These are phyloP conservation scores for Rhazya stricta DNA, from an alignment of 257 asterid genomes.

Conservation along the genomic window DNA sequence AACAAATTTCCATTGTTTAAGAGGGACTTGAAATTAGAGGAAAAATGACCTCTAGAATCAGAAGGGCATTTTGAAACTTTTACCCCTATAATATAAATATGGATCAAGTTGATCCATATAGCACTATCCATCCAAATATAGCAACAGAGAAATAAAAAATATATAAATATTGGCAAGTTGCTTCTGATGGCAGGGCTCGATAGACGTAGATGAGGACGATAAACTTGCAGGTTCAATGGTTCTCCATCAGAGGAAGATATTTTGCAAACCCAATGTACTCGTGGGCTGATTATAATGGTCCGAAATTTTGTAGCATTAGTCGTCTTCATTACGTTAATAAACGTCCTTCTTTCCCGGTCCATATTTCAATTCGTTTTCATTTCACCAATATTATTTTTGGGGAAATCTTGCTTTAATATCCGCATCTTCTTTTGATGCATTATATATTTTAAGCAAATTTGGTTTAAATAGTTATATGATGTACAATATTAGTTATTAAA, in stretches of 20 bases:
- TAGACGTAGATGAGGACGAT: not conserved
- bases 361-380: not conserved
- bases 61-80: no score
- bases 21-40: no score
- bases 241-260: not conserved
- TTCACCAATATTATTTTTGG: not conserved
- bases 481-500: no score
- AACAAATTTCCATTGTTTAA: no score
- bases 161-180: not conserved
- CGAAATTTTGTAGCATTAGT: not conserved
- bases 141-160: no score
- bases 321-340: not conserved
- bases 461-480: no score
- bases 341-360: not conserved
- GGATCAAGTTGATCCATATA: no score
- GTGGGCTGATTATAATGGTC: constrained; percentile 1
- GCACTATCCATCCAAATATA: no score
- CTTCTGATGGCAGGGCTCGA: not conserved
- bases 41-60: no score
- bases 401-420: not conserved
- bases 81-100: no score
- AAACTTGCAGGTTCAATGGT: not conserved
- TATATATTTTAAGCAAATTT: no score
- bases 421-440: no score
- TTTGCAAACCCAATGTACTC: not conserved